Base-by-base conservation (phyloP, 768 basidiomycete genomes). In the Suillus ampliporus region DNA sequence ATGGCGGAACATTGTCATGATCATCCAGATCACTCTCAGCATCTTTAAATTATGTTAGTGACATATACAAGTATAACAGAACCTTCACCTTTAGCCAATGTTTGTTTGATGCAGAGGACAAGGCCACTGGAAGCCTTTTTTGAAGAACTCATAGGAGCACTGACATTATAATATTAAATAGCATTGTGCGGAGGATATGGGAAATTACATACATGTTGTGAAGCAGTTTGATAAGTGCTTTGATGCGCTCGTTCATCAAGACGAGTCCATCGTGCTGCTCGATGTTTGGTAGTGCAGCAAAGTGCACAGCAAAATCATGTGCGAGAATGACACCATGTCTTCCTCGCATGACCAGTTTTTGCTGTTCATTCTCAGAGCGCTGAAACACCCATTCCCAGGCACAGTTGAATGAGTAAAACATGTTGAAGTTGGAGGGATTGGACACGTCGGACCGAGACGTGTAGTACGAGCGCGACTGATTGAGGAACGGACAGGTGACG, bases 351-450 rank as follows among this genome's bases (percentile, higher is more conserved):
- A 57, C 11, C 40, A 41, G 40, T 41, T 41, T 41, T 19, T 15
- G 54, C 54, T 14, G 54, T 41, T 26, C 40, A 17, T 57, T 28
- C 17, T 41, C 21, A 14, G 21, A 38, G 9, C 28, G 6, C 38
- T 57, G 54, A 57, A 57, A 57, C 6, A 41, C 41, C 13, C 21
- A 14, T 21, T 57, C 54, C 54, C 54, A 57, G 26, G 54, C 54
- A 21, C 10, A 7, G 28, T 57, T 57, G 11, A 57, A 37, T 19
- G 54, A 38, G 54, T 38, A 57, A 41, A 38, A n/a, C n/a, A n/a
- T n/a, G n/a, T n/a, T n/a, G n/a, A n/a, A n/a, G n/a, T n/a, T n/a
- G n/a, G n/a, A n/a, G n/a, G n/a, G n/a, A n/a, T n/a, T n/a, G n/a
- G n/a, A n/a, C n/a, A n/a, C n/a, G n/a, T n/a, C n/a, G n/a, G n/a